A percentile compares a stretch with the other conserved stretches of the same genome.
Conservation (phyloP, 805 yeast genomes). For the Starmerella floris region DNA sequence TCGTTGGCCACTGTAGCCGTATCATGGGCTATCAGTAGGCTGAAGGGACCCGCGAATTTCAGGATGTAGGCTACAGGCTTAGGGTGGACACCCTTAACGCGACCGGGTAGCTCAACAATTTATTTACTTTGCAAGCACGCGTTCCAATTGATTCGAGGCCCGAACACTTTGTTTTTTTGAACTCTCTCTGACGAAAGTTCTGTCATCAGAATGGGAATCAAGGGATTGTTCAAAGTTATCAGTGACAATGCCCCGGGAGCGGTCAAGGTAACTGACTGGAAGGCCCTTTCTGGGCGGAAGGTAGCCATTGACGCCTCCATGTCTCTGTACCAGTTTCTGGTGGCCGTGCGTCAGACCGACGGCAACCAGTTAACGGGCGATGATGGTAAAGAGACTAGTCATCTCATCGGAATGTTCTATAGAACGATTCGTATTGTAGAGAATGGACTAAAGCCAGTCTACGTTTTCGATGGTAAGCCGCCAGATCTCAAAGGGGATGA, state of each 20-base stretch:
- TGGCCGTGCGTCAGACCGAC: slow-evolving; percentile 92
- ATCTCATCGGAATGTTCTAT: slow-evolving; percentile 91
- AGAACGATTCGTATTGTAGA: slow-evolving; percentile 81
- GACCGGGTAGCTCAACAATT: no score
- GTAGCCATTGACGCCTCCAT: slow-evolving; percentile 87
- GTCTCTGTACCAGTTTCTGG: slow-evolving; percentile 89
- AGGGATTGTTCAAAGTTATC: slow-evolving; percentile 65
- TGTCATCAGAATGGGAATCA: slow-evolving; percentile 29
- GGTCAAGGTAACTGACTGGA: slow-evolving; percentile 63
- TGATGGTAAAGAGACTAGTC: slow-evolving; percentile 81
- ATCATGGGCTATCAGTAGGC: no score
- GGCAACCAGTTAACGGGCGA: slow-evolving; percentile 87
- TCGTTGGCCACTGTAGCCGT: no score
- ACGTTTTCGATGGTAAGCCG: slow-evolving; percentile 96
- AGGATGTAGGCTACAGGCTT: no score
- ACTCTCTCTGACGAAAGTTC: no score
- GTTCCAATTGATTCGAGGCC: no score
- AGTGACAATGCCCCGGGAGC: slow-evolving; percentile 84
- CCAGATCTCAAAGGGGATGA: slow-evolving; percentile 91
- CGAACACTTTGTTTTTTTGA: no score
- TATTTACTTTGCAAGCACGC: no score
- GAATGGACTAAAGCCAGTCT: slow-evolving; percentile 89
- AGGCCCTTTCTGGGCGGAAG: slow-evolving; percentile 78
- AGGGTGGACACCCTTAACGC: no score
- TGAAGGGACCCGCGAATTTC: no score